phyloP scores from a whole-genome alignment of 345 rosid genomes.

The Camelina sativa region DNA sequence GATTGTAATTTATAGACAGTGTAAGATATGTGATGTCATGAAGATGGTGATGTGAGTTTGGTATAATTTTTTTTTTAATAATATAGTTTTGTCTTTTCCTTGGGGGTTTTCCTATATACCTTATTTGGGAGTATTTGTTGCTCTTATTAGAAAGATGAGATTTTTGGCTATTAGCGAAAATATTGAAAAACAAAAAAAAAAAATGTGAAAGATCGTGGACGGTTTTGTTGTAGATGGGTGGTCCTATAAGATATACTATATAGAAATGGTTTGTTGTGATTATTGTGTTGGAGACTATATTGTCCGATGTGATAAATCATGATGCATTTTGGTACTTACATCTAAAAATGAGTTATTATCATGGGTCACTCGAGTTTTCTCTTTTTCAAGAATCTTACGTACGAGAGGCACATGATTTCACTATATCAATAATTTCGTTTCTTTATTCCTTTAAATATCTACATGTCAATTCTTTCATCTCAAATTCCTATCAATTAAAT shows the following conservation, averaged over 20 bases:
- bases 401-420: constrained; percentile 38
- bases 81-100: constrained; percentile 26
- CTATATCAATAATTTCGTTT: background rate
- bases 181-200: constrained; percentile 18
- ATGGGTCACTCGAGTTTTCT: constrained; percentile 40
- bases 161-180: constrained; percentile 36
- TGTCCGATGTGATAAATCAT: constrained; percentile 37
- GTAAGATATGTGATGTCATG: constrained; percentile 21
- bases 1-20: constrained; percentile 2
- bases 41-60: constrained; percentile 29
- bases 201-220: constrained; percentile 43
- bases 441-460: background rate
- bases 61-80: background rate
- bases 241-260: constrained; percentile 28
- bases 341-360: constrained; percentile 20
- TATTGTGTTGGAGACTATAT: constrained; percentile 28
- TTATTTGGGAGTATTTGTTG: constrained; percentile 24
- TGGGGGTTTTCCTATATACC: constrained; percentile 16
- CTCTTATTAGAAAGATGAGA: constrained; percentile 31
- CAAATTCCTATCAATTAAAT: background rate
- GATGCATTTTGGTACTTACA: constrained; percentile 35
- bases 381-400: constrained; percentile 35
- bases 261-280: constrained; percentile 27
- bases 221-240: constrained; percentile 20
- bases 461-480: constrained; percentile 24